These are phyloP conservation scores for Metschnikowia sp. DNA, from an alignment of 805 yeast genomes.

Conservation along the genomic window DNA sequence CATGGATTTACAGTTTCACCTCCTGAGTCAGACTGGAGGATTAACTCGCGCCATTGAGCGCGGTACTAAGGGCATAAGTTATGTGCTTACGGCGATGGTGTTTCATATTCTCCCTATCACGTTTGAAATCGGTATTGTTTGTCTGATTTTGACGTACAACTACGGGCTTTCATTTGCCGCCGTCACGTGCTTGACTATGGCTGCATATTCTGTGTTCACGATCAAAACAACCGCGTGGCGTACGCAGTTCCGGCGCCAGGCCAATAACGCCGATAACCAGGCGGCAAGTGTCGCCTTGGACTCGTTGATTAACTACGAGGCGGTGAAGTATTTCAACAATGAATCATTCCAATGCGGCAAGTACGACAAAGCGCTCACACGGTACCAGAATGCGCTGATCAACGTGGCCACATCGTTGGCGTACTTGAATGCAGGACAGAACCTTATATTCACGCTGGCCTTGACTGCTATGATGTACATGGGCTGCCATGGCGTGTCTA, in stretches of 20 bases:
- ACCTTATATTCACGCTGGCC: constrained; percentile 79
- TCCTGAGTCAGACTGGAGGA: constrained; percentile 93
- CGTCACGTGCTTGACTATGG: constrained; percentile 83
- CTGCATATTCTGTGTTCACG: constrained; percentile 83
- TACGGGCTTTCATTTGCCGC: constrained; percentile 88
- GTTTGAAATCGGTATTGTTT: constrained; percentile 87
- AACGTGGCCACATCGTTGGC: constrained; percentile 85
- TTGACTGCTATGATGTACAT: constrained; percentile 96
- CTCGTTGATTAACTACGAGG: constrained; percentile 89
- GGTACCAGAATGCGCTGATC: constrained; percentile 71
- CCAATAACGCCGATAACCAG: constrained; percentile 86
- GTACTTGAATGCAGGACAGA: constrained; percentile 75
- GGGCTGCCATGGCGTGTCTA: constrained; percentile 92
- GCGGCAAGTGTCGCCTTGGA: constrained; percentile 96
- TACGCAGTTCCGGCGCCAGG: constrained; percentile 83
- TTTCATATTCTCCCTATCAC: constrained; percentile 92
- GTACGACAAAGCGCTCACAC: constrained; percentile 69
- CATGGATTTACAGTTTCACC: constrained; percentile 85
- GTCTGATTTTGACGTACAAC: constrained; percentile 90
- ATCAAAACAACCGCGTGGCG: constrained; percentile 95
- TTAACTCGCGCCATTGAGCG: constrained; percentile 94
- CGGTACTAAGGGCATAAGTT: constrained; percentile 96
- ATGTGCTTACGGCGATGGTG: constrained; percentile 93
- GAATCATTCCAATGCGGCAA: constrained; percentile 76
- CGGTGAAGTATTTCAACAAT: constrained; percentile 92